Percentiles rank a stretch among this genome's conserved stretches.
Conservation (phyloP, 176 grass and related monocot species). For the Avena insularis region DNA sequence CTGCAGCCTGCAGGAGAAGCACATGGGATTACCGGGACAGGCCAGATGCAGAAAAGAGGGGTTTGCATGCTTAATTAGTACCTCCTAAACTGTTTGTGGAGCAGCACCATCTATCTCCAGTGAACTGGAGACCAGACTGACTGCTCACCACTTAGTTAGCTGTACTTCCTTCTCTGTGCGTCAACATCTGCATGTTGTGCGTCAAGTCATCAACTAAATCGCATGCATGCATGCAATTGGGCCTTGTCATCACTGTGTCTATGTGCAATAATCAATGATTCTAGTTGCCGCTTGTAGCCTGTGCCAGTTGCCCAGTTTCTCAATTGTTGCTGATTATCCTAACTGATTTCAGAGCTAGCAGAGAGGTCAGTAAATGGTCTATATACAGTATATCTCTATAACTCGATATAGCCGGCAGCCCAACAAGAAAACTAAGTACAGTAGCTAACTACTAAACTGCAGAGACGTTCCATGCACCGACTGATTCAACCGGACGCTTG, state of each 20-base stretch:
- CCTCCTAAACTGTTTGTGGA: constrained; percentile 6
- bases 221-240: neutral
- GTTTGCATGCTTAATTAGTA: neutral
- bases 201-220: constrained; percentile 5
- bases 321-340: neutral
- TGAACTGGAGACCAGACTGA: neutral
- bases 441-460: neutral
- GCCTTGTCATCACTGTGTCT: neutral
- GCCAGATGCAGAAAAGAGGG: neutral
- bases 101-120: neutral
- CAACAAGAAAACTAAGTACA: neutral
- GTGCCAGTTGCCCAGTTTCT: neutral
- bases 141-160: neutral
- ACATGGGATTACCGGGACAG: neutral
- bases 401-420: too few species aligned
- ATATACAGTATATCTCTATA: too few species aligned
- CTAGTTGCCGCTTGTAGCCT: neutral
- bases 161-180: neutral
- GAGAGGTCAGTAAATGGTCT: neutral
- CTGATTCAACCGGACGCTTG: neutral
- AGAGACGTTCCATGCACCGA: neutral
- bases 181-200: neutral
- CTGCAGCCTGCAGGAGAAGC: neutral
- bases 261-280: neutral
- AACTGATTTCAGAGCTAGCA: neutral